Evolutionary conservation across 2,329 filamentous ascomycete species (phyloP).

Genomic region (Pseudopithomyces maydicus): DNA sequence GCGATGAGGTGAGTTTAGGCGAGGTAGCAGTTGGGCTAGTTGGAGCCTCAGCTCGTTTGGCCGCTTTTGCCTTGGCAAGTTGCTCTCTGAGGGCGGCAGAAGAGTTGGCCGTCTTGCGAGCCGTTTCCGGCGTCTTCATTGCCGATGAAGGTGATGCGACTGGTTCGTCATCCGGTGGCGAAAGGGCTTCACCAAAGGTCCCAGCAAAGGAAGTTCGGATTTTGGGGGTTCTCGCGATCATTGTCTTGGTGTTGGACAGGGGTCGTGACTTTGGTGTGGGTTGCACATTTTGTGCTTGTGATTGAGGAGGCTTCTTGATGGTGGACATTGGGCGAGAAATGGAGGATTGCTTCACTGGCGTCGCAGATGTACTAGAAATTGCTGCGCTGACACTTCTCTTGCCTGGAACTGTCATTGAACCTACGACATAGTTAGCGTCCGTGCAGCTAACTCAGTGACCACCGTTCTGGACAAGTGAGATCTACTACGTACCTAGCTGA

Average conservation of each 20-base stretch:
- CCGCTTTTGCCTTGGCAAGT: constrained; percentile 90
- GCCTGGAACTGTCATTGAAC: constrained; percentile 43
- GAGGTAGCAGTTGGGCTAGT: constrained; percentile 20
- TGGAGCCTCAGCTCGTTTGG: constrained; percentile 53
- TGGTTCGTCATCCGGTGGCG: constrained; percentile 27
- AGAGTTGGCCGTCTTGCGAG: constrained; percentile 64
- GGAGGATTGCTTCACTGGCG: constrained; percentile 38
- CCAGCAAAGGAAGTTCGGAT: constrained; percentile 37
- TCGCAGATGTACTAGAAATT: constrained; percentile 23
- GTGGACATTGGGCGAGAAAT: constrained; percentile 40
- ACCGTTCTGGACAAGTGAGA: background rate
- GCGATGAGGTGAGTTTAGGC: constrained; percentile 69
- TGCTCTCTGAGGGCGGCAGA: constrained; percentile 84
- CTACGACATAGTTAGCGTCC: constrained; percentile 32
- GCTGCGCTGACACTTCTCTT: constrained; percentile 44
- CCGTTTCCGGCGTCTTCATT: constrained; percentile 39
- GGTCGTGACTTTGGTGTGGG: constrained; percentile 36
- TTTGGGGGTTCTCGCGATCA: constrained; percentile 41
- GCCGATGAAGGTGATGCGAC: constrained; percentile 22
- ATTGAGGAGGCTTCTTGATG: constrained; percentile 35
- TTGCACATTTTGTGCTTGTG: constrained; percentile 31
- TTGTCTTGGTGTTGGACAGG: constrained; percentile 42
- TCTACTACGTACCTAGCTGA: background rate
- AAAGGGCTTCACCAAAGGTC: constrained; percentile 42
- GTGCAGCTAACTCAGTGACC: background rate